Percentiles rank a stretch among this genome's conserved stretches.
Evolutionary conservation across 306 rosid genomes (phyloP).

Genomic region (Dalbergia cultrata): DNA sequence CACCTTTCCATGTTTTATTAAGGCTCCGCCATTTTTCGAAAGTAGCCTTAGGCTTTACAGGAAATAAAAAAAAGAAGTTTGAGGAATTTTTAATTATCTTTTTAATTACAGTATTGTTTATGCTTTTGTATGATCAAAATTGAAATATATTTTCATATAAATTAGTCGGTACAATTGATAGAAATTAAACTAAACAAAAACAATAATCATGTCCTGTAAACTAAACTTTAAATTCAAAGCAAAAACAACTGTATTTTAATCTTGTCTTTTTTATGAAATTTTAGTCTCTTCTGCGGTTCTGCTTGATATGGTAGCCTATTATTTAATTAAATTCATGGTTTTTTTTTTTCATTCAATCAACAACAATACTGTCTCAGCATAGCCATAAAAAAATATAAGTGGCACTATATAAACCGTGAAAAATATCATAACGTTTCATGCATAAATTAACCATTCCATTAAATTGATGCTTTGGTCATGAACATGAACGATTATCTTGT

Average conservation of each 20-base stretch:
- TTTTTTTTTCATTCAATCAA: no score
- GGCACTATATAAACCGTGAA: no score
- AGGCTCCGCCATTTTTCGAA: no score
- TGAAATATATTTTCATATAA: not conserved
- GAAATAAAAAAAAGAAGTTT: not conserved
- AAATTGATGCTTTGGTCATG: not conserved
- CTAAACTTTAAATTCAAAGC: not conserved
- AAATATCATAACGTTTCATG: no score
- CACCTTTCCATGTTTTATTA: no score
- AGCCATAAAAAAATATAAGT: no score
- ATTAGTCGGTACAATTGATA: not conserved
- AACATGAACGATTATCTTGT: no score
- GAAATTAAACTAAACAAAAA: not conserved
- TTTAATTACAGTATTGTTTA: not conserved
- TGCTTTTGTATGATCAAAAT: not conserved
- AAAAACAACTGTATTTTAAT: not conserved
- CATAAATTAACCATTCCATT: not conserved
- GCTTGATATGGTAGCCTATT: not conserved
- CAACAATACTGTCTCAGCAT: no score
- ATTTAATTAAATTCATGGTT: no score
- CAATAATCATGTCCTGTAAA: no score
- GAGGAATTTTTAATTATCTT: not conserved
- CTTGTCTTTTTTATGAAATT: no score
- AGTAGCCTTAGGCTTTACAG: no score
- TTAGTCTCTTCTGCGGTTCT: not conserved